Conservation (phyloP, 2,329 filamentous ascomycete genomes). For the Clonostachys chloroleuca region DNA sequence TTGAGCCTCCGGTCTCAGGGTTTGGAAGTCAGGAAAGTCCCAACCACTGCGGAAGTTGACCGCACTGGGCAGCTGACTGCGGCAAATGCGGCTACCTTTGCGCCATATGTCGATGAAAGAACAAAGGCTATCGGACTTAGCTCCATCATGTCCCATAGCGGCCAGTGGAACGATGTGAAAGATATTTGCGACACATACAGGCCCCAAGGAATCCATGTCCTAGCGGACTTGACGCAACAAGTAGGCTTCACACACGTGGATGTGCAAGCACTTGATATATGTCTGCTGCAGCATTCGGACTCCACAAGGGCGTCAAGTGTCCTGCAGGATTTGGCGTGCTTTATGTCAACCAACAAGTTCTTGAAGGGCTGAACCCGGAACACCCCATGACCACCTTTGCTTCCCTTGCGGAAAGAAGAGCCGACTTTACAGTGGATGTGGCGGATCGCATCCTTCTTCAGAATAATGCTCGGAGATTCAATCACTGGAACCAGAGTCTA, state of each 20-base stretch:
- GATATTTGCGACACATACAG: conserved; percentile 15
- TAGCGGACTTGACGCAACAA: conserved; percentile 22
- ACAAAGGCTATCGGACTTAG: conserved; percentile 21
- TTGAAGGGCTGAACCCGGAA: conserved; percentile 10
- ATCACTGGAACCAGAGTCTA: conserved; percentile 20
- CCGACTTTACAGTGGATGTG: conserved; percentile 9
- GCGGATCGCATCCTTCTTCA: conserved; percentile 10
- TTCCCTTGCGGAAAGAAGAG: conserved; percentile 8
- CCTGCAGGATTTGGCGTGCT: conserved; percentile 20
- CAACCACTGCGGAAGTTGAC: conserved; percentile 4
- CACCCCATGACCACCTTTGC: conserved; percentile 17
- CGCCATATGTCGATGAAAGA: conserved; percentile 17
- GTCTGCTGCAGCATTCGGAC: conserved; percentile 21
- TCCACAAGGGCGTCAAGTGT: conserved; percentile 24
- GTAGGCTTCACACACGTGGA: conserved; percentile 22
- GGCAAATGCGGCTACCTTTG: conserved; percentile 14
- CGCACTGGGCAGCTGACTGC: conserved; percentile 1
- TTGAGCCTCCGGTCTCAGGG: conserved; percentile 15
- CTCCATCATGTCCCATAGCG: conserved; percentile 24
- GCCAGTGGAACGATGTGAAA: conserved; percentile 20
- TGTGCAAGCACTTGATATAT: conserved; percentile 11
- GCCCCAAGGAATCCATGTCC: conserved; percentile 18
- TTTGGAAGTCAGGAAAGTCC: conserved; percentile 18
- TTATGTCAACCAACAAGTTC: conserved; percentile 15
- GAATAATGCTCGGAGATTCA: conserved; percentile 16